Evolutionary conservation across 208 protist species (phyloP).

Genomic region (Trichomonas gallinae): DNA sequence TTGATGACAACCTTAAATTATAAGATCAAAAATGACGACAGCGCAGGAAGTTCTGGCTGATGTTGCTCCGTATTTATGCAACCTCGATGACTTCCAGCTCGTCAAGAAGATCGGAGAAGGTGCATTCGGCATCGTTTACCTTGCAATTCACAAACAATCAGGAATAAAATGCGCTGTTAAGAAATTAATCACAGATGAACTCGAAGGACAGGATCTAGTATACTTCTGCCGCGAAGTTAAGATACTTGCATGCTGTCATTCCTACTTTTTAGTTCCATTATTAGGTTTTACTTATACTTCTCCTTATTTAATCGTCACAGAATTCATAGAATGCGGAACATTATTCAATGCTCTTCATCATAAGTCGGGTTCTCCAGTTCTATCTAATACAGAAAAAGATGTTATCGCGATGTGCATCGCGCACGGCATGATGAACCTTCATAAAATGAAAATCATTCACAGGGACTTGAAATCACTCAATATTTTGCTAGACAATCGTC

Average conservation of each 20-base stretch:
- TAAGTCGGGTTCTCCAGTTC: neutral
- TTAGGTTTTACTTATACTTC: neutral
- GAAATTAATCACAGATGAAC: neutral
- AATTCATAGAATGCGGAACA: neutral
- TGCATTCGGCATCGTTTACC: neutral
- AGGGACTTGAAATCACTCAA: conserved; percentile 2
- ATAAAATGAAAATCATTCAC: neutral
- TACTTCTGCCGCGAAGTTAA: conserved; percentile 3
- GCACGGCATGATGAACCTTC: neutral
- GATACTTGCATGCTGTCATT: neutral
- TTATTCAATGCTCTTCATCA: neutral
- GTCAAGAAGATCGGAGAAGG: neutral
- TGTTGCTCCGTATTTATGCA: neutral
- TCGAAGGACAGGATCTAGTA: neutral
- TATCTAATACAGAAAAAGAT: neutral
- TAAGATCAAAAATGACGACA: neutral
- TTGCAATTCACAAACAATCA: neutral
- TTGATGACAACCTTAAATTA: no score
- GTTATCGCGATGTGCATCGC: neutral
- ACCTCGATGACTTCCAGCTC: neutral
- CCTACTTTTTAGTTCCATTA: neutral
- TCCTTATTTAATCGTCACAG: neutral
- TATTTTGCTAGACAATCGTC: neutral
- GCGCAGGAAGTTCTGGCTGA: neutral
- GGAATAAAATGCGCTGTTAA: neutral